Conservation (phyloP, 768 basidiomycete genomes). For the Lentinula lateritia region DNA sequence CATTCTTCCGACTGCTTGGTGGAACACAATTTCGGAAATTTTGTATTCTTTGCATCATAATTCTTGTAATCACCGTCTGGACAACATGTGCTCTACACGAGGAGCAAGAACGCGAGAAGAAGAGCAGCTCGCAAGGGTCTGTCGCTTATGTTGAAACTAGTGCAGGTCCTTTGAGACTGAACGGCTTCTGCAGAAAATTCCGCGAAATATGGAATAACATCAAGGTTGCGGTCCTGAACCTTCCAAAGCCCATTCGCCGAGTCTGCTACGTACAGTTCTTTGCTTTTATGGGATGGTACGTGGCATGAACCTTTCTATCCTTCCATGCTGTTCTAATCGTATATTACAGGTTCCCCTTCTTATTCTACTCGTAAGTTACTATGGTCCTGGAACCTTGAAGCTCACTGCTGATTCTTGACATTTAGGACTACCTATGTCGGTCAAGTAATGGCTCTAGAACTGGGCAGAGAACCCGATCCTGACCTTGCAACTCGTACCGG, state of each 20-base stretch:
- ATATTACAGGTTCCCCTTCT: conserved; percentile 77
- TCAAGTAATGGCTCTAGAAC: conserved; percentile 86
- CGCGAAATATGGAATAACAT: conserved; percentile 80
- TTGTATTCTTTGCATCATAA: conserved; percentile 77
- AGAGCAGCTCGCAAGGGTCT: conserved; percentile 36
- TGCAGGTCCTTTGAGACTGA: not conserved
- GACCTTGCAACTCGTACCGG: conserved; percentile 84
- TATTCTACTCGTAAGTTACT: conserved; percentile 75
- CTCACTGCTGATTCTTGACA: not conserved
- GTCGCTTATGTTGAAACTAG: conserved; percentile 5
- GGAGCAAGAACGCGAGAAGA: conserved; percentile 61
- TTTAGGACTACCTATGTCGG: conserved; percentile 87
- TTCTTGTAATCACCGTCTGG: conserved; percentile 78
- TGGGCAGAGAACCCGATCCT: conserved; percentile 65
- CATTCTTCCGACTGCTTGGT: conserved; percentile 74
- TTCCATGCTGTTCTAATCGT: conserved; percentile 3
- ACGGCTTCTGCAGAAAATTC: conserved; percentile 41
- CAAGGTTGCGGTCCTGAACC: conserved; percentile 58
- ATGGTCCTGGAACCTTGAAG: not conserved
- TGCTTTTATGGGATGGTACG: conserved; percentile 94
- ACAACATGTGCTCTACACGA: conserved; percentile 84
- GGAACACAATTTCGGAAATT: conserved; percentile 96
- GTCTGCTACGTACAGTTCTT: conserved; percentile 94
- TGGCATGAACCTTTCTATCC: conserved; percentile 3
- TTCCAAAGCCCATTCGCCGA: conserved; percentile 79